Percentiles rank a stretch among this genome's conserved stretches.
Conservation (phyloP, 176 grass and related monocot genomes). For the Hordeum marinum region DNA sequence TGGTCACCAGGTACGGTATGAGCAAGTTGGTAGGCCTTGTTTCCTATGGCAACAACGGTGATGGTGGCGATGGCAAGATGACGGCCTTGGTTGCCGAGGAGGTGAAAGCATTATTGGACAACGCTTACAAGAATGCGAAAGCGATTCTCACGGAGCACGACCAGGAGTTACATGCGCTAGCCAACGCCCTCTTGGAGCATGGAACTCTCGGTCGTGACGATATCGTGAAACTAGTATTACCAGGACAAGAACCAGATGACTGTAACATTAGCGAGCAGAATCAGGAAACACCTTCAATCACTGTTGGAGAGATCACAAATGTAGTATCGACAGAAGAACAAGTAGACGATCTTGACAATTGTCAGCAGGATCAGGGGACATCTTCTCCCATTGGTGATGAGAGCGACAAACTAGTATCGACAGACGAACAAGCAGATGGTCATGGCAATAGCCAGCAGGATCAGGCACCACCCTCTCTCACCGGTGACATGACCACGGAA, state of each 20-base stretch:
- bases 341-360: neutral
- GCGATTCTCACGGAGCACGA: neutral
- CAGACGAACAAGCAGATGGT: neutral
- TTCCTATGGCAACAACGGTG: neutral
- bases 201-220: neutral
- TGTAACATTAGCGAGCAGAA: neutral
- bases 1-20: slow-evolving; percentile 71
- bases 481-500: neutral
- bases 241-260: neutral
- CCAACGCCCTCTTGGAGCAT: neutral
- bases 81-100: neutral
- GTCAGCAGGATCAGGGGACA: neutral
- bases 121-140: neutral
- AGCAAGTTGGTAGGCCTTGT: slow-evolving; percentile 26
- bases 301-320: neutral
- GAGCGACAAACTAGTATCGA: too few relatives aligned
- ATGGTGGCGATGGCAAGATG: neutral
- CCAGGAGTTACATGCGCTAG: neutral
- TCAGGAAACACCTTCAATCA: neutral
- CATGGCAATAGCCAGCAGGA: too few relatives aligned
- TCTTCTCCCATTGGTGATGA: too few relatives aligned
- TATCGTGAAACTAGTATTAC: neutral
- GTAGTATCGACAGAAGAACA: neutral
- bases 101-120: neutral
- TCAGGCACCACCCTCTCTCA: neutral